Conservation (phyloP, 2,329 filamentous ascomycete genomes). For the Arthrobotrys pseudoclavata region DNA sequence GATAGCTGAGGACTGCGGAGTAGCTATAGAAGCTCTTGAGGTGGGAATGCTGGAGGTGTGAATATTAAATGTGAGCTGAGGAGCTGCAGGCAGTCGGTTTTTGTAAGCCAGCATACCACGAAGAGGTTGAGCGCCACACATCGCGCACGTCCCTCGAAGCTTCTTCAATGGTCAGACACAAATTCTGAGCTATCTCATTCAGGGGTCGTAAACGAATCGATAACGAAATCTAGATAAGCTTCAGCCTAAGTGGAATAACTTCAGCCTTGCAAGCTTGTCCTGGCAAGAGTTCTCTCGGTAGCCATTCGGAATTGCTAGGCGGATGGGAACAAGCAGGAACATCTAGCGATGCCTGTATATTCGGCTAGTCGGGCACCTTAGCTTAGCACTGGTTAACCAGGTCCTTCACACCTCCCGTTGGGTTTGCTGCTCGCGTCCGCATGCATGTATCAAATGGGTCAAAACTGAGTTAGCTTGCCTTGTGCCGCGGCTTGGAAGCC, state of each 20-base stretch:
- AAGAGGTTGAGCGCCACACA: conserved; percentile 22
- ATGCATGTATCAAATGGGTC: conserved; percentile 6
- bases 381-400: background rate
- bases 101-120: conserved; percentile 9
- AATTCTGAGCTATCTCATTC: conserved; percentile 20
- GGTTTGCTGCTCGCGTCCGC: conserved; percentile 9
- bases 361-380: conserved; percentile 21
- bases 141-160: conserved; percentile 39
- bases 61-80: background rate
- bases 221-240: conserved; percentile 19
- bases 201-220: conserved; percentile 23
- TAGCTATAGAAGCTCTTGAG: background rate
- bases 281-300: background rate
- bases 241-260: background rate
- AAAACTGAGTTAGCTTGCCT: conserved; percentile 6
- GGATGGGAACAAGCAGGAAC: conserved; percentile 7
- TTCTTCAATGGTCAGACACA: conserved; percentile 17
- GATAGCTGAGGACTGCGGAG: background rate
- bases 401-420: background rate
- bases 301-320: conserved; percentile 22
- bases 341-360: background rate
- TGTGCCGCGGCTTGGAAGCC: background rate
- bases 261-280: conserved; percentile 23
- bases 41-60: background rate
- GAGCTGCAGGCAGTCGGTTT: conserved; percentile 4